These are phyloP conservation scores for Pythium volutum DNA, from an alignment of 352 stramenopile genomes.

Conservation along the genomic window DNA sequence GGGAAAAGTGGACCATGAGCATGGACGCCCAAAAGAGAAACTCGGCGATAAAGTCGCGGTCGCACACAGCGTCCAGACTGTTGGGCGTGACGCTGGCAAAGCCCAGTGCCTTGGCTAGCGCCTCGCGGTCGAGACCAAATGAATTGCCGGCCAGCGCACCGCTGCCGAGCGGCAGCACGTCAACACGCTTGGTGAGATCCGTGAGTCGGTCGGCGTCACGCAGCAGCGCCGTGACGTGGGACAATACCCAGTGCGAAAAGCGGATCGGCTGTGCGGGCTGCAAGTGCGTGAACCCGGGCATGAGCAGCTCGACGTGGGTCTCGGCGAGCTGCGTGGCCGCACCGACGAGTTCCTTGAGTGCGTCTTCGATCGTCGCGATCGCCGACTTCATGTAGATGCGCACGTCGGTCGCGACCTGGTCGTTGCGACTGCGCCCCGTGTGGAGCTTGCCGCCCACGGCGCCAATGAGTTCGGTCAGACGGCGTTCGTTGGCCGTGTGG, in stretches of 20 bases:
- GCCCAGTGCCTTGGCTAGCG: slow-evolving; percentile 91
- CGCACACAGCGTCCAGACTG: slow-evolving; percentile 97
- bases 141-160: slow-evolving; percentile 97
- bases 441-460: slow-evolving; percentile 97
- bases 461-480: slow-evolving; percentile 97
- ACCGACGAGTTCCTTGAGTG: slow-evolving; percentile 90
- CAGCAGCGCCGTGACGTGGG: slow-evolving; percentile 91
- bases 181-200: slow-evolving; percentile 93
- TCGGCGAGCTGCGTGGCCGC: slow-evolving; percentile 87
- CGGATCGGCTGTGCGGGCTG: slow-evolving; percentile 98
- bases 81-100: slow-evolving; percentile 95
- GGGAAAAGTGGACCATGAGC: slow-evolving; percentile 95
- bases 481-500: slow-evolving; percentile 98
- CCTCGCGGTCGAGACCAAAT: slow-evolving; percentile 95
- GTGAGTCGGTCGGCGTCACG: slow-evolving; percentile 93
- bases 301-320: slow-evolving; percentile 94
- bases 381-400: slow-evolving; percentile 92
- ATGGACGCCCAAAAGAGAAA: slow-evolving; percentile 98
- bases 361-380: slow-evolving; percentile 63
- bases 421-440: slow-evolving; percentile 95
- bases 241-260: slow-evolving; percentile 98
- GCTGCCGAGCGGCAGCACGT: slow-evolving; percentile 95
- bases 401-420: slow-evolving; percentile 98
- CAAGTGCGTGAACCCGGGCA: slow-evolving; percentile 98
- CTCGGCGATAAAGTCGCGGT: slow-evolving; percentile 99